Base-by-base conservation (phyloP, 768 basidiomycete species). In the Calocybe indica region DNA sequence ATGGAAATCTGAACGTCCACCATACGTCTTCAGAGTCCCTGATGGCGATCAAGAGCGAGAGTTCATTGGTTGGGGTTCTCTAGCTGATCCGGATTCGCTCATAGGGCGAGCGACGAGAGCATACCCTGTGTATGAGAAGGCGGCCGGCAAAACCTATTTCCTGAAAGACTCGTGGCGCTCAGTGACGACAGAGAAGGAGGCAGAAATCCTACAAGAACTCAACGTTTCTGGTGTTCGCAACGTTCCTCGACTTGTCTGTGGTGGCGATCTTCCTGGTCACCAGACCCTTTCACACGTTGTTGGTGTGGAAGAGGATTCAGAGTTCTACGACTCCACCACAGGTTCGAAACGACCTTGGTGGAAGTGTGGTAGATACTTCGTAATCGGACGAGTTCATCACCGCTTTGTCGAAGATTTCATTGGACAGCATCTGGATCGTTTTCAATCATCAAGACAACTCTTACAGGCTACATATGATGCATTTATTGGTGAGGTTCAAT, bases 141-240 rank as follows among this genome's bases (percentile, higher is more conserved):
- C 36, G 10, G 40, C 29, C 2, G 33, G 43, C 1, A 11, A 35
- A 22, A 37, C 56, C 6, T 48, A 57, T 3, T 61, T 59, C 22
- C 33, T 64, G 28, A 64, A 64, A 50, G 63, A 64, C 37, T 50
- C 33, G 10, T 64, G 63, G 63, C 42, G 63, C 3, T n/a, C 29
- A 9, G 7, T 14, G 12, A 8, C 14, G 7, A 37, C 49, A 14
- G 41, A 43, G 28, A 37, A 43, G 5, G 63, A 64, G 50, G 45
- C 46, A 5, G 55, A 55, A 13, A 55, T 53, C 5, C 52, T 61
- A 7, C 12, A 42, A 28, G 15, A 12, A 6, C 49, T 63, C 2
- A 46, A 54, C 35, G 15, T 45, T 0, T 7, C n/a, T 8, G 29
- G 44, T 3, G 55, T 66, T 15, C 32, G 46, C n/a, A 32, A 62